Percentiles rank a stretch among this genome's conserved stretches.
phyloP scores from a whole-genome alignment of 495 filamentous ascomycete species.

The Extremus antarcticus region DNA sequence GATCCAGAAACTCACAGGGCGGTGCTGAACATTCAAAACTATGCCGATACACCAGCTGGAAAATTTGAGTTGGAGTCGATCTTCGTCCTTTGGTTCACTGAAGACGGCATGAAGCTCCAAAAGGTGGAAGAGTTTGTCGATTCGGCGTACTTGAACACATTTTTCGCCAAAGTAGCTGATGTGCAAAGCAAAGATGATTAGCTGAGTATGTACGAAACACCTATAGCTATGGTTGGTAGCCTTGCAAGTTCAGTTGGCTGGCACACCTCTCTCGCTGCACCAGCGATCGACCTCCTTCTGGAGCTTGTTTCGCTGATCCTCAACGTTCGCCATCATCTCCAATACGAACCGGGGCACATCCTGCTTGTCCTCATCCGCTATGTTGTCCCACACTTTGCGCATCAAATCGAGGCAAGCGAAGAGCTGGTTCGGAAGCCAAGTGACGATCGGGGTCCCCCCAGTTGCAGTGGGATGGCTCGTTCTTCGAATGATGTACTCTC shows the following conservation, averaged over 20 bases:
- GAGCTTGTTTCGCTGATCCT: slow-evolving; percentile 57
- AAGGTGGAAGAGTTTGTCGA: not conserved
- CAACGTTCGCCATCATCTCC: slow-evolving; percentile 62
- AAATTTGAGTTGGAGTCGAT: not conserved
- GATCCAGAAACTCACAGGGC: not conserved
- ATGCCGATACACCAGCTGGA: not conserved
- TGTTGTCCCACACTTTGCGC: slow-evolving; percentile 36
- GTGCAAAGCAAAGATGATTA: not conserved
- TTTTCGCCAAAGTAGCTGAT: not conserved
- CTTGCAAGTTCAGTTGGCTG: not conserved
- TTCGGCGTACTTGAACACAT: not conserved
- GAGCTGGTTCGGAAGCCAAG: slow-evolving; percentile 83
- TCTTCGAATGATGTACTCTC: slow-evolving; percentile 82
- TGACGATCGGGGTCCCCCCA: slow-evolving; percentile 83
- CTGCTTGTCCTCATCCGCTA: slow-evolving; percentile 20
- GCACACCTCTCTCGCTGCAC: slow-evolving; percentile 53
- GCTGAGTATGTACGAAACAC: not conserved
- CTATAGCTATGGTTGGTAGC: not conserved
- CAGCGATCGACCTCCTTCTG: slow-evolving; percentile 70
- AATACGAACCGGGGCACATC: slow-evolving; percentile 26
- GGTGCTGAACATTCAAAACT: not conserved
- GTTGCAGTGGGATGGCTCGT: slow-evolving; percentile 79
- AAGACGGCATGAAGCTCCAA: not conserved
- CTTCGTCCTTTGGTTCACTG: not conserved
- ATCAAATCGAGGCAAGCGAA: slow-evolving; percentile 68